phyloP scores from a whole-genome alignment of 2,329 filamentous ascomycete genomes.

The Neophaeococcomyces aloes region DNA sequence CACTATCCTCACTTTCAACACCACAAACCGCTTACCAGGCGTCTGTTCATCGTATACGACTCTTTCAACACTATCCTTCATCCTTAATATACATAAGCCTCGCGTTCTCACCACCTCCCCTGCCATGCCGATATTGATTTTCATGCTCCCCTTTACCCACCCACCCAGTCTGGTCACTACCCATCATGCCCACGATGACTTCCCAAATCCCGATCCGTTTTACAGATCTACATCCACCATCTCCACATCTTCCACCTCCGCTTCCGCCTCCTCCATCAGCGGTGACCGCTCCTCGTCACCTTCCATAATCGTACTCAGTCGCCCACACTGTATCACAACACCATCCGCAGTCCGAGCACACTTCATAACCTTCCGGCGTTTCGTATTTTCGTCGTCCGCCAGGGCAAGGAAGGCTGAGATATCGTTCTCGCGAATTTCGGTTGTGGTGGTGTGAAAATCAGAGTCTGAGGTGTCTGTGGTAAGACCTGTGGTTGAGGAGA shows the following conservation, averaged over 20 bases:
- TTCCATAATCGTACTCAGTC: slow-evolving; percentile 1
- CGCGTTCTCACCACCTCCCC: too few relatives aligned
- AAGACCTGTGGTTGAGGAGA: neutral
- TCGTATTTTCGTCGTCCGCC: neutral
- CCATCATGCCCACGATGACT: neutral
- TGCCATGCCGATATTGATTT: neutral
- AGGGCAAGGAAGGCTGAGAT: neutral
- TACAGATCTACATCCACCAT: slow-evolving; percentile 3
- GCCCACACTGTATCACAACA: neutral
- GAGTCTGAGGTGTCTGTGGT: neutral
- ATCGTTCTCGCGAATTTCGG: neutral
- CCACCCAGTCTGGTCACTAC: too few relatives aligned
- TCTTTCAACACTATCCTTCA: neutral
- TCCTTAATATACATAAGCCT: too few relatives aligned
- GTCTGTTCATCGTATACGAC: neutral
- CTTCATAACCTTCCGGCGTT: neutral
- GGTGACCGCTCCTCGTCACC: neutral
- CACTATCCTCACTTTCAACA: too few relatives aligned
- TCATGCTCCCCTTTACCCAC: neutral
- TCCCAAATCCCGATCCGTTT: neutral
- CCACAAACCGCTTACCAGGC: too few relatives aligned
- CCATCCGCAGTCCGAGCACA: neutral
- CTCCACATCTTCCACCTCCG: neutral
- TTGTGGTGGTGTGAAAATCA: neutral
- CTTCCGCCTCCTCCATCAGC: neutral